phyloP scores from a whole-genome alignment of 2,329 filamentous ascomycete species.

The Blumeria hordei region DNA sequence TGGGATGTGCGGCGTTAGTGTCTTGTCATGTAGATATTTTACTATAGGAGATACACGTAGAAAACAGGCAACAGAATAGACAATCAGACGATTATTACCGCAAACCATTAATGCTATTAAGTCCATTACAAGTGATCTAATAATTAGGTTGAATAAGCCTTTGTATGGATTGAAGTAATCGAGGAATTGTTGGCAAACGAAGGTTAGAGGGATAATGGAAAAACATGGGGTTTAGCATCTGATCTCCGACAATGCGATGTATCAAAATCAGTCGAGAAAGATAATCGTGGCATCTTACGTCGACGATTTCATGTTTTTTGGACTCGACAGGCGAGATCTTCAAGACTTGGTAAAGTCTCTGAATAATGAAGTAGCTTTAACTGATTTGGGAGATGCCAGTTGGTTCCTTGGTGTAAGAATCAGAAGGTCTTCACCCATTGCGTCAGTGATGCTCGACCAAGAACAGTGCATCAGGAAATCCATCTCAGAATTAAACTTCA shows the following conservation, averaged over 20 bases:
- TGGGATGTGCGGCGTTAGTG: too few species aligned
- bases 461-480: background rate
- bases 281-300: background rate
- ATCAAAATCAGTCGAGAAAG: background rate
- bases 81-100: too few species aligned
- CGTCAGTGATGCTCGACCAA: background rate
- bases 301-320: background rate
- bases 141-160: background rate
- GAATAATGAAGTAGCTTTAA: background rate
- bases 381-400: background rate
- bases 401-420: background rate
- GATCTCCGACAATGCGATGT: background rate
- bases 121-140: too few species aligned
- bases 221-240: background rate
- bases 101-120: too few species aligned
- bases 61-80: too few species aligned
- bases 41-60: too few species aligned
- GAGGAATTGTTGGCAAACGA: background rate
- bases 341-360: background rate
- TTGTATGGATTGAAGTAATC: background rate
- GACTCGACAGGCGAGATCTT: background rate
- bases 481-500: background rate
- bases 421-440: background rate
- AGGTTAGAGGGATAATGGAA: background rate
- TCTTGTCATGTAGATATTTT: too few species aligned